Conservation (phyloP, 345 rosid genomes). For the Crucihimalaya himalaica region DNA sequence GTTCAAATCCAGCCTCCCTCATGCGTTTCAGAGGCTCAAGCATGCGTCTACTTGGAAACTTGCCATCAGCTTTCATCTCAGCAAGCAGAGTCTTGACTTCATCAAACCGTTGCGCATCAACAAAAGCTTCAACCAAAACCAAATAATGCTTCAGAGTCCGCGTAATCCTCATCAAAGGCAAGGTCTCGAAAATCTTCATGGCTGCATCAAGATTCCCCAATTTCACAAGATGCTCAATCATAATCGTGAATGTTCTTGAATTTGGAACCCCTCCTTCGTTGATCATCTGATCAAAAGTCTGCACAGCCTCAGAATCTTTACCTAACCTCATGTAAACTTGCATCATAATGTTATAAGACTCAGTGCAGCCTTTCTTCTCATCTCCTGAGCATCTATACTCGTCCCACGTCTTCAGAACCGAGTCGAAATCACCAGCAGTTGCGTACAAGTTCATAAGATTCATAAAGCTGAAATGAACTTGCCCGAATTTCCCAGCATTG, state of each 20-base stretch:
- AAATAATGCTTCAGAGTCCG: slow-evolving; percentile 69
- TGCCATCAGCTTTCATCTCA: slow-evolving; percentile 74
- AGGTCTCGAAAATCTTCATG: slow-evolving; percentile 51
- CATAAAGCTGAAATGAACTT: slow-evolving; percentile 62
- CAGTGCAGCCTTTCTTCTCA: slow-evolving; percentile 55
- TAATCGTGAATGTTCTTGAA: slow-evolving; percentile 77
- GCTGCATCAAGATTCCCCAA: slow-evolving; percentile 66
- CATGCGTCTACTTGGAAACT: slow-evolving; percentile 62
- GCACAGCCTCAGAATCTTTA: slow-evolving; percentile 53
- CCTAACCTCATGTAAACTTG: slow-evolving; percentile 49
- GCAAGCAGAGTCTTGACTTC: slow-evolving; percentile 57
- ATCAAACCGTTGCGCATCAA: slow-evolving; percentile 48
- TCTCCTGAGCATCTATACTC: slow-evolving; percentile 48
- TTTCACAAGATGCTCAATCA: slow-evolving; percentile 71
- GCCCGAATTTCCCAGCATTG: slow-evolving; percentile 49
- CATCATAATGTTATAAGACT: slow-evolving; percentile 72
- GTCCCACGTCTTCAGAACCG: slow-evolving; percentile 63
- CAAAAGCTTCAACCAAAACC: slow-evolving; percentile 58
- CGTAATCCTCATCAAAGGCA: slow-evolving; percentile 83
- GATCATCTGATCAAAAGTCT: slow-evolving; percentile 54
- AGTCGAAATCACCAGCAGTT: slow-evolving; percentile 52
- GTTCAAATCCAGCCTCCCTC: slow-evolving; percentile 60
- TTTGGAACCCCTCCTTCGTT: slow-evolving; percentile 76
- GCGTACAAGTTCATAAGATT: slow-evolving; percentile 70
- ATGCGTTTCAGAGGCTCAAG: slow-evolving; percentile 52